Percentiles rank a stretch among this genome's conserved stretches.
Conservation (phyloP, 331 rosid species). For the Pyrus hybrid region DNA sequence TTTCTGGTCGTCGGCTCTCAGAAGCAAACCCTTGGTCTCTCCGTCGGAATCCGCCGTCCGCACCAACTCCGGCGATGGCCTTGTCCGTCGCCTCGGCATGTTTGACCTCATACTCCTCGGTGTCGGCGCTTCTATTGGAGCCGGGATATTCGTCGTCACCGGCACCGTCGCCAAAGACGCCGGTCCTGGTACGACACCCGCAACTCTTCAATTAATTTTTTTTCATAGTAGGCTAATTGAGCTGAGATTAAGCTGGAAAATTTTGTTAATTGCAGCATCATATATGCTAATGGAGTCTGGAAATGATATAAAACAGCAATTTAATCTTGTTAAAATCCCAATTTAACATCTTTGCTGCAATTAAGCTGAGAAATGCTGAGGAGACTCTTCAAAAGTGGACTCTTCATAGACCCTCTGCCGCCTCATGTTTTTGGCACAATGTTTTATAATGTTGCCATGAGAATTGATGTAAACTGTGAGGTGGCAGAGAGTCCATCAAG, state of each 20-base stretch:
- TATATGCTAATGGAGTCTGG: neutral
- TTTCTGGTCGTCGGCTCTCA: conserved; percentile 73
- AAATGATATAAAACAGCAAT: neutral
- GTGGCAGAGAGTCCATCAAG: neutral
- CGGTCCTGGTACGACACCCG: conserved; percentile 55
- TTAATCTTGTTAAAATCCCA: neutral
- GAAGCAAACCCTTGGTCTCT: conserved; percentile 47
- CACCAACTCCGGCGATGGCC: conserved; percentile 48
- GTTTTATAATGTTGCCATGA: too few species aligned
- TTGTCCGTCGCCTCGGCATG: conserved; percentile 78
- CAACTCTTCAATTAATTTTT: neutral
- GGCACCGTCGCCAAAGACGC: conserved; percentile 90
- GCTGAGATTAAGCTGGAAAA: neutral
- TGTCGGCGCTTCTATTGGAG: conserved; percentile 88
- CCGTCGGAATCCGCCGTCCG: conserved; percentile 46
- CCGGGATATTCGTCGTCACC: conserved; percentile 87
- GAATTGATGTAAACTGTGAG: too few species aligned
- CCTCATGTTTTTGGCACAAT: too few species aligned
- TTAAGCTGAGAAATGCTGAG: too few species aligned
- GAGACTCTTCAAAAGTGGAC: too few species aligned
- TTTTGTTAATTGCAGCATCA: neutral
- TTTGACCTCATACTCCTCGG: conserved; percentile 80
- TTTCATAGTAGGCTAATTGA: too few species aligned
- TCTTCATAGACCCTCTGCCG: too few species aligned
- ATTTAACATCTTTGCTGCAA: neutral